Evolutionary conservation across 2,329 filamentous ascomycete genomes (phyloP).

Genomic region (Cercospora sojina): DNA sequence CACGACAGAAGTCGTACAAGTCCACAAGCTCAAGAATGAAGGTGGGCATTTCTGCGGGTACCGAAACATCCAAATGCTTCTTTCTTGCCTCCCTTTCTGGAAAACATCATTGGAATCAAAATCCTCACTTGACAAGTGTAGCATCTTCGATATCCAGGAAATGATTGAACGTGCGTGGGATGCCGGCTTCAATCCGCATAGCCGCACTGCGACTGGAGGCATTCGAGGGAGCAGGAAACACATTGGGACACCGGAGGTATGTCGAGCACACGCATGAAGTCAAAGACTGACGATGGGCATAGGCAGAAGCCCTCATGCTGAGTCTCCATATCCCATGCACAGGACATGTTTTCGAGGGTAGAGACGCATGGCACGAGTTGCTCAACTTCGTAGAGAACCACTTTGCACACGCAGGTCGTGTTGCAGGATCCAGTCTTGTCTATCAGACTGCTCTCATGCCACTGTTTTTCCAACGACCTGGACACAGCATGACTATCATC

Average conservation of each 20-base stretch:
- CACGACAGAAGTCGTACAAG: slow-evolving; percentile 68
- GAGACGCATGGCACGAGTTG: slow-evolving; percentile 56
- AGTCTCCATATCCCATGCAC: slow-evolving; percentile 60
- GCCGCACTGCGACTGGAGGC: slow-evolving; percentile 77
- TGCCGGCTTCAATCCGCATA: slow-evolving; percentile 70
- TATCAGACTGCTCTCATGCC: neutral
- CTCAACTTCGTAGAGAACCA: slow-evolving; percentile 68
- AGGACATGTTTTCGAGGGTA: slow-evolving; percentile 53
- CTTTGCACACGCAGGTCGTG: slow-evolving; percentile 60
- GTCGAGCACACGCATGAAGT: neutral
- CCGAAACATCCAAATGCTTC: slow-evolving; percentile 87
- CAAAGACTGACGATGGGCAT: neutral
- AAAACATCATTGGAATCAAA: slow-evolving; percentile 30
- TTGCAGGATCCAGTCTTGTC: slow-evolving; percentile 51
- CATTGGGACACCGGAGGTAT: slow-evolving; percentile 74
- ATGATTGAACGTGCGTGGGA: slow-evolving; percentile 88
- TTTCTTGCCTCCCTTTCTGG: slow-evolving; percentile 23
- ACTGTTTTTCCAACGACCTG: slow-evolving; percentile 78
- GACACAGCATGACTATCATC: slow-evolving; percentile 86
- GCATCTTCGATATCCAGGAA: slow-evolving; percentile 79
- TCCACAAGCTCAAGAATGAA: slow-evolving; percentile 75
- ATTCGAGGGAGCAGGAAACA: slow-evolving; percentile 85
- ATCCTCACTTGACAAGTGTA: slow-evolving; percentile 34
- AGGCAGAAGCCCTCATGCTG: slow-evolving; percentile 75
- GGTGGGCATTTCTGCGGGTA: slow-evolving; percentile 86